A percentile compares a stretch with the other conserved stretches of the same genome.
Conservation (phyloP, 257 asterid genomes). For the Capsicum chinense region DNA sequence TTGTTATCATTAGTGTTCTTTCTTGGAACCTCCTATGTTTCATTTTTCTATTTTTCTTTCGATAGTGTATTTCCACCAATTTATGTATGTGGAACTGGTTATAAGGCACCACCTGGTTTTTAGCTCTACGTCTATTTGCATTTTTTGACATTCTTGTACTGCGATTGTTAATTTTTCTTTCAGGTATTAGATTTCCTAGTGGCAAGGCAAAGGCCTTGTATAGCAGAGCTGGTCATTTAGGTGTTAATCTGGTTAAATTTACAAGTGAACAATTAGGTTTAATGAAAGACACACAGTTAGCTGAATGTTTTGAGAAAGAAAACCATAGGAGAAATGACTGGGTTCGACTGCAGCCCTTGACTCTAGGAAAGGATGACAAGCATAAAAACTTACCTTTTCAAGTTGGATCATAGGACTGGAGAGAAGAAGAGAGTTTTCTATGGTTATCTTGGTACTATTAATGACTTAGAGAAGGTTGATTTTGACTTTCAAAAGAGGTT, state of each 20-base stretch:
- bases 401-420: conserved; percentile 60
- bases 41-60: neutral
- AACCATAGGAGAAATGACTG: conserved; percentile 68
- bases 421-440: conserved; percentile 70
- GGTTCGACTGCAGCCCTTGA: conserved; percentile 61
- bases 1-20: too few species aligned
- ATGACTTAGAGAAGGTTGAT: conserved; percentile 78
- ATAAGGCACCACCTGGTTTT: neutral
- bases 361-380: conserved; percentile 66
- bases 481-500: too few species aligned
- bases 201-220: conserved; percentile 87
- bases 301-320: conserved; percentile 69
- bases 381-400: conserved; percentile 69
- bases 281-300: conserved; percentile 69
- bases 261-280: conserved; percentile 65
- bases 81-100: conserved; percentile 4
- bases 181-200: conserved; percentile 73
- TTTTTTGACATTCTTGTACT: neutral
- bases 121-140: neutral
- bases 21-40: neutral
- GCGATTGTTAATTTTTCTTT: conserved; percentile 38
- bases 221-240: conserved; percentile 81
- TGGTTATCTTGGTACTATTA: conserved; percentile 79
- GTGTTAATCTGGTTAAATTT: conserved; percentile 75
- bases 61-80: neutral